phyloP scores from a whole-genome alignment of 2,329 filamentous ascomycete genomes.

The Neopestalotiopsis sp. region DNA sequence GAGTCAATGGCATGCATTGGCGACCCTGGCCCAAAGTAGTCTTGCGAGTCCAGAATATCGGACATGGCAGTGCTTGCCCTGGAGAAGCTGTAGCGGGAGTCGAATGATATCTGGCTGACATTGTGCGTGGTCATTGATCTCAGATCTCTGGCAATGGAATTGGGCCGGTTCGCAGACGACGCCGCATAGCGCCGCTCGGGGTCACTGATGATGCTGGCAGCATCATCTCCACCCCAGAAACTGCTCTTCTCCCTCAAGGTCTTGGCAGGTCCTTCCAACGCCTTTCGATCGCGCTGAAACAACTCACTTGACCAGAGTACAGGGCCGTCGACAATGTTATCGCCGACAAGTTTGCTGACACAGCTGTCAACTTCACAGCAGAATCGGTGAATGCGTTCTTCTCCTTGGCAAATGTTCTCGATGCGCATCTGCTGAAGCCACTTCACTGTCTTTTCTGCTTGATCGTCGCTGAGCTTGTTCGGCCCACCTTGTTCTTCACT shows the following conservation, averaged over 20 bases:
- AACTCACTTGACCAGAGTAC: slow-evolving; percentile 93
- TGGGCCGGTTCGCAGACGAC: slow-evolving; percentile 49
- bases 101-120: slow-evolving; percentile 72
- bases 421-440: slow-evolving; percentile 85
- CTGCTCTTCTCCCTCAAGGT: slow-evolving; percentile 51
- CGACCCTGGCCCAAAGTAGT: slow-evolving; percentile 73
- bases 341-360: slow-evolving; percentile 83
- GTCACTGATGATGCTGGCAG: slow-evolving; percentile 61
- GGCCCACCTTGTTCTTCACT: slow-evolving; percentile 84
- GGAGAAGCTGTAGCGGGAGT: slow-evolving; percentile 68
- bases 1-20: slow-evolving; percentile 77
- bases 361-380: slow-evolving; percentile 89
- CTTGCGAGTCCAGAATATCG: slow-evolving; percentile 72
- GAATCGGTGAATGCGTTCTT: slow-evolving; percentile 93
- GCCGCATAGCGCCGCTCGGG: slow-evolving; percentile 52
- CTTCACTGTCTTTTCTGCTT: slow-evolving; percentile 80
- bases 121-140: slow-evolving; percentile 66
- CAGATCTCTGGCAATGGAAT: slow-evolving; percentile 61
- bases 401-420: slow-evolving; percentile 92
- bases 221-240: slow-evolving; percentile 54
- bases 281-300: slow-evolving; percentile 76
- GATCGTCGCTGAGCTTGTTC: slow-evolving; percentile 95
- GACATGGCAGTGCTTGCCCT: slow-evolving; percentile 62
- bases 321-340: slow-evolving; percentile 82
- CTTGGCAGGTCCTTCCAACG: slow-evolving; percentile 54